These are phyloP conservation scores for Alternaria hordeiaustralica DNA, from an alignment of 2,329 filamentous ascomycete genomes.

Conservation along the genomic window DNA sequence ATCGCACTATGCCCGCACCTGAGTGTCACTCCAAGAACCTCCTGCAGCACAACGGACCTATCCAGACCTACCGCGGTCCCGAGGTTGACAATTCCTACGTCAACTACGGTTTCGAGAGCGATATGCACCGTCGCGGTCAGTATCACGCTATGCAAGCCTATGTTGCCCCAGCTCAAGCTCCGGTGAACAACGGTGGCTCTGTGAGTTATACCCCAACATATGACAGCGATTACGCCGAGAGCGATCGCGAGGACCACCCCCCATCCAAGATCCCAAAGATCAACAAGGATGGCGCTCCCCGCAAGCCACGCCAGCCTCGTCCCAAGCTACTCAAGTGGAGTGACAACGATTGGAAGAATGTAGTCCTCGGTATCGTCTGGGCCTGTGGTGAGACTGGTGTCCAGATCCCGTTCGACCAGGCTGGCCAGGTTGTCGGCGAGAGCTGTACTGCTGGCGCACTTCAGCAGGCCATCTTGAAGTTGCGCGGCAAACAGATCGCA, in stretches of 20 bases:
- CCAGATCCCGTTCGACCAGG: conserved; percentile 40
- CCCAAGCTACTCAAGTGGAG: conserved; percentile 38
- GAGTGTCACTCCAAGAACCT: background rate
- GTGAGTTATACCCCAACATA: conserved; percentile 21
- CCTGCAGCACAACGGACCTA: background rate
- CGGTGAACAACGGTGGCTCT: background rate
- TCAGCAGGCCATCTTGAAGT: conserved; percentile 45
- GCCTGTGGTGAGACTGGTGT: conserved; percentile 38
- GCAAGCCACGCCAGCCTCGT: conserved; percentile 42
- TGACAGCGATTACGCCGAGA: conserved; percentile 22
- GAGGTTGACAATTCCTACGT: background rate
- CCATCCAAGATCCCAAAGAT: conserved; percentile 27
- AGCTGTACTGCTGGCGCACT: conserved; percentile 36
- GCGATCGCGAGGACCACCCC: conserved; percentile 15
- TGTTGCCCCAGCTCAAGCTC: background rate
- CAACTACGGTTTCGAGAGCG: background rate
- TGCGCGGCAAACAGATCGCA: conserved; percentile 27
- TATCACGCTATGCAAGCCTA: background rate
- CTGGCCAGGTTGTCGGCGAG: conserved; percentile 31
- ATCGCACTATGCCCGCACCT: background rate
- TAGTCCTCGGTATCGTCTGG: conserved; percentile 37
- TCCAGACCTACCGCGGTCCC: background rate
- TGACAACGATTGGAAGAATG: conserved; percentile 38
- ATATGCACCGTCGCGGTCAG: background rate
- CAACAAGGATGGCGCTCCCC: conserved; percentile 36